A percentile compares a stretch with the other conserved stretches of the same genome.
These are phyloP conservation scores for Kwoniella bestiolae DNA, from an alignment of 768 basidiomycete species.

Conservation along the genomic window DNA sequence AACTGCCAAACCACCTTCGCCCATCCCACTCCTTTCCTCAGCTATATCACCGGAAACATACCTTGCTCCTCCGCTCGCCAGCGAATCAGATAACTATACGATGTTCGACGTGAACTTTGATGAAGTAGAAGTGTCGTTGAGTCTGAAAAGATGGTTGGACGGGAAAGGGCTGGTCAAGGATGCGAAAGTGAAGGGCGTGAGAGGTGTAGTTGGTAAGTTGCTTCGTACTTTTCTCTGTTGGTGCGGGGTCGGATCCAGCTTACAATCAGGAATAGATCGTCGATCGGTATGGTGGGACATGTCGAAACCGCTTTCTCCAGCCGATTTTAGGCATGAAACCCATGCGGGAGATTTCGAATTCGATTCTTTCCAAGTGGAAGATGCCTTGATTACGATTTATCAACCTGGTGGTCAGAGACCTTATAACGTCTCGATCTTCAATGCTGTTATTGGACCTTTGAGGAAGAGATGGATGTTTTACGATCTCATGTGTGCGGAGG, in stretches of 20 bases:
- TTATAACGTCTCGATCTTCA: constrained; percentile 69
- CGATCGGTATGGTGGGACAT: constrained; percentile 84
- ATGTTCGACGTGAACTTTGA: constrained; percentile 94
- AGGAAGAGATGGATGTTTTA: constrained; percentile 95
- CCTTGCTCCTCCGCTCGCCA: constrained; percentile 30
- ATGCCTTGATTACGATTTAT: constrained; percentile 89
- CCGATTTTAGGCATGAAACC: constrained; percentile 73
- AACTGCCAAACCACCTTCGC: constrained; percentile 40
- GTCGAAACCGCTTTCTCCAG: constrained; percentile 77
- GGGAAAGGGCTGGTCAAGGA: constrained; percentile 91
- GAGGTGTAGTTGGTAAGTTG: constrained; percentile 81
- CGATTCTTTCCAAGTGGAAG: constrained; percentile 85
- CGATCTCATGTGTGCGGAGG: constrained; percentile 91
- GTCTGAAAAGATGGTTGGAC: constrained; percentile 88
- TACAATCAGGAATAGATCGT: constrained; percentile 69
- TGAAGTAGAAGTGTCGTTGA: constrained; percentile 92
- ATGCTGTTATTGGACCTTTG: constrained; percentile 79
- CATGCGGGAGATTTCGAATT: constrained; percentile 88
- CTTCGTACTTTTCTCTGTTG: background rate
- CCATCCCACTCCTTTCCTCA: constrained; percentile 47
- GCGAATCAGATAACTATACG: constrained; percentile 67
- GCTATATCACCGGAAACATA: constrained; percentile 44
- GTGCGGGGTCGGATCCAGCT: background rate
- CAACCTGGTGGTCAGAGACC: constrained; percentile 92
- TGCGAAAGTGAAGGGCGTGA: constrained; percentile 89